Evolutionary conservation across 306 rosid genomes (phyloP).

Genomic region (Glycyrrhiza uralensis): DNA sequence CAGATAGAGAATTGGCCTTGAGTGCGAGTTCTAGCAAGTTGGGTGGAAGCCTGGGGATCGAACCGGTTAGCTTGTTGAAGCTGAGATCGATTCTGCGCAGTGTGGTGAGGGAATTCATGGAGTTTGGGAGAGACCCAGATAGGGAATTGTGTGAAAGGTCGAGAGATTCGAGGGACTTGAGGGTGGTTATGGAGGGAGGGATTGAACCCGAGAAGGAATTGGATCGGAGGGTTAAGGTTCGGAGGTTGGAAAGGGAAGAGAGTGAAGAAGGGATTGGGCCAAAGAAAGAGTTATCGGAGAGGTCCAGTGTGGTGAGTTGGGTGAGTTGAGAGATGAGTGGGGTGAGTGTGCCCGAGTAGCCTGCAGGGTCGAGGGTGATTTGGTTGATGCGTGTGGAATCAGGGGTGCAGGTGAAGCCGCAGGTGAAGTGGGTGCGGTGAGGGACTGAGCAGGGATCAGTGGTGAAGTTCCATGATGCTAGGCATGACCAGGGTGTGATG

Average conservation of each 20-base stretch:
- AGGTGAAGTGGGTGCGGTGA: slow-evolving; percentile 68
- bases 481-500: slow-evolving; percentile 63
- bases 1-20: slow-evolving; percentile 60
- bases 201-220: slow-evolving; percentile 61
- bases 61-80: slow-evolving; percentile 59
- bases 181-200: slow-evolving; percentile 48
- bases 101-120: slow-evolving; percentile 40
- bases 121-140: slow-evolving; percentile 49
- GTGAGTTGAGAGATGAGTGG: slow-evolving; percentile 66
- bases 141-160: slow-evolving; percentile 63
- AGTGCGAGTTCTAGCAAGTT: slow-evolving; percentile 66
- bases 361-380: slow-evolving; percentile 84
- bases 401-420: slow-evolving; percentile 69
- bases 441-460: slow-evolving; percentile 72
- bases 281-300: slow-evolving; percentile 64
- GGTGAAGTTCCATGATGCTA: slow-evolving; percentile 89
- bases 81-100: slow-evolving; percentile 71
- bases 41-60: slow-evolving; percentile 60
- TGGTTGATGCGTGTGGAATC: slow-evolving; percentile 64
- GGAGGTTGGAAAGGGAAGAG: slow-evolving; percentile 62
- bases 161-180: slow-evolving; percentile 52
- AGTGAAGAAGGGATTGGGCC: slow-evolving; percentile 69
- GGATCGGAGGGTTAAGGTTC: slow-evolving; percentile 59
- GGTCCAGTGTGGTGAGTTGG: slow-evolving; percentile 54
- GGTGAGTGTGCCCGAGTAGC: slow-evolving; percentile 71